phyloP scores from a whole-genome alignment of 2,329 filamentous ascomycete species.

The Helotiales sp. region DNA sequence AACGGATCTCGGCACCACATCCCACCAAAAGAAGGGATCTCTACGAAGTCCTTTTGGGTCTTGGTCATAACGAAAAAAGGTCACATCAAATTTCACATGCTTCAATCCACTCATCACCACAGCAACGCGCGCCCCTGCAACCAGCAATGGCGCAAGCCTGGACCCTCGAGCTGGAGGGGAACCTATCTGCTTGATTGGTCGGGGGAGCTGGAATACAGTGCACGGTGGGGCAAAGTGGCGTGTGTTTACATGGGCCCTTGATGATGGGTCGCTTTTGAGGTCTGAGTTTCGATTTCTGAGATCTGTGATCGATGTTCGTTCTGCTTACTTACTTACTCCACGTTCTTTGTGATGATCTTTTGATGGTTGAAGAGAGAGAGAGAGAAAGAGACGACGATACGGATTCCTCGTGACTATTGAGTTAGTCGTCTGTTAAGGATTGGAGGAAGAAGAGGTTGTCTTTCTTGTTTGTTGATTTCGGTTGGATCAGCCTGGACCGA shows the following conservation, averaged over 20 bases:
- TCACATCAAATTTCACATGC: constrained; percentile 6
- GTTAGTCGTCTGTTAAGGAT: background rate
- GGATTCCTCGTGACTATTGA: background rate
- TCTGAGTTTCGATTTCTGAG: constrained; percentile 6
- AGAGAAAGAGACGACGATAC: background rate
- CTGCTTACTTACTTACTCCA: constrained; percentile 3
- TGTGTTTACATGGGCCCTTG: constrained; percentile 25
- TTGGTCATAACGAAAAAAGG: background rate
- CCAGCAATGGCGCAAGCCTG: background rate
- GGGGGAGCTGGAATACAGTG: background rate
- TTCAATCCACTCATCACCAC: constrained; percentile 9
- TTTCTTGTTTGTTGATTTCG: constrained; percentile 8
- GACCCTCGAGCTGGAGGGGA: constrained; percentile 7
- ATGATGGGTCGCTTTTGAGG: constrained; percentile 26
- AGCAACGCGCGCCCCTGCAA: constrained; percentile 6
- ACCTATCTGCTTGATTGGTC: constrained; percentile 24
- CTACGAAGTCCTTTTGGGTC: background rate
- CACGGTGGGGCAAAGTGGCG: constrained; percentile 13
- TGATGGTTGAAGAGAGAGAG: background rate
- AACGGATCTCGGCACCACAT: background rate
- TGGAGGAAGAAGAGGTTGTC: background rate
- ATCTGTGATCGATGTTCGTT: background rate
- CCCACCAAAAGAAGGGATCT: background rate
- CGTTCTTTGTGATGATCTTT: background rate
- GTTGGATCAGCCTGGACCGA: background rate